Evolutionary conservation across 176 grass and related monocot genomes (phyloP).

Genomic region (Avena atlantica): DNA sequence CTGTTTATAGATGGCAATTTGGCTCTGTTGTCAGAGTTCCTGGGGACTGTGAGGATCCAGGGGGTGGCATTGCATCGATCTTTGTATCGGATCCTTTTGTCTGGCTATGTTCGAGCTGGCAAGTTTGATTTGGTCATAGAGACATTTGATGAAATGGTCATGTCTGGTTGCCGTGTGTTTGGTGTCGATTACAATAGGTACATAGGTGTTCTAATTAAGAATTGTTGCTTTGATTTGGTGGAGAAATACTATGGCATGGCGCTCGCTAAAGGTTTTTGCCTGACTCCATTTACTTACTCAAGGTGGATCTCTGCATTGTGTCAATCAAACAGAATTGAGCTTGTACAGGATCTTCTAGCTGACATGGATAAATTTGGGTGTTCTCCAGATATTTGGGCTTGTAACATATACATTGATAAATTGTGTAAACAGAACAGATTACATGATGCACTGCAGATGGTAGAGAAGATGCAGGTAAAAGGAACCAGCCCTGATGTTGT

Average conservation of each 20-base stretch:
- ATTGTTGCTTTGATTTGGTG: conserved; percentile 69
- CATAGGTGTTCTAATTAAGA: conserved; percentile 68
- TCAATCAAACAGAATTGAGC: conserved; percentile 51
- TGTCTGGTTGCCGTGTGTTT: conserved; percentile 66
- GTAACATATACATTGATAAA: conserved; percentile 77
- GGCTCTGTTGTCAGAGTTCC: conserved; percentile 57
- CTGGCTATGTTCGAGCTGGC: conserved; percentile 50
- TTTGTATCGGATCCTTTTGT: conserved; percentile 66
- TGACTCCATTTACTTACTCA: conserved; percentile 78
- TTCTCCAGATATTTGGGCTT: conserved; percentile 77
- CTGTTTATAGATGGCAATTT: conserved; percentile 62
- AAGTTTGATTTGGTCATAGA: conserved; percentile 52
- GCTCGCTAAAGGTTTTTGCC: conserved; percentile 56
- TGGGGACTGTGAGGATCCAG: conserved; percentile 49
- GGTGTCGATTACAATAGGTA: conserved; percentile 71
- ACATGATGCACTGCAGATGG: conserved; percentile 62
- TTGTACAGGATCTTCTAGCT: conserved; percentile 61
- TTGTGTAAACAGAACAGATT: conserved; percentile 61
- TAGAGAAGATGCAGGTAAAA: conserved; percentile 54
- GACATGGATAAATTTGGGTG: conserved; percentile 71
- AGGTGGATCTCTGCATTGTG: conserved; percentile 76
- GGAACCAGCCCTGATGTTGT: conserved; percentile 67
- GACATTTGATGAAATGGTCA: conserved; percentile 80
- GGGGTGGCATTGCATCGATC: conserved; percentile 65
- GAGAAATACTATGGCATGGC: conserved; percentile 66